Evolutionary conservation across 257 asterid species (phyloP).

Genomic region (Solanum appendiculatum): DNA sequence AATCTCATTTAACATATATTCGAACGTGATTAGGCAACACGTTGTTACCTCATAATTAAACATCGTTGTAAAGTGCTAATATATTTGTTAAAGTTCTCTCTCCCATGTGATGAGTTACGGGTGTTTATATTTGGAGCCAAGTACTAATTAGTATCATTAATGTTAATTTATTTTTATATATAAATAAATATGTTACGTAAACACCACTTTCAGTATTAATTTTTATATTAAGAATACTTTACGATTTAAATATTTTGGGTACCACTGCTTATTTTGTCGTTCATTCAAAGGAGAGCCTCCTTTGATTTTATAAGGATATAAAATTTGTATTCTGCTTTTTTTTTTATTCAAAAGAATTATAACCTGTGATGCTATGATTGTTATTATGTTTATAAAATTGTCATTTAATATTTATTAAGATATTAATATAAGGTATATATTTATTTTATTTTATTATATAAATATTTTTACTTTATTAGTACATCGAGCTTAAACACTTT

Average conservation of each 20-base stretch:
- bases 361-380: too few relatives aligned
- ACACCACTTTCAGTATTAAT: neutral
- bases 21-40: neutral
- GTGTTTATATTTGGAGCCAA: neutral
- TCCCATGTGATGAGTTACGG: neutral
- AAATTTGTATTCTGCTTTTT: too few relatives aligned
- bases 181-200: neutral
- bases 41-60: neutral
- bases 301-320: neutral
- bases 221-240: neutral
- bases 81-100: neutral
- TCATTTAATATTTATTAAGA: neutral
- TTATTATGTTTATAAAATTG: too few relatives aligned
- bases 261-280: neutral
- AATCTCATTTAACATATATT: neutral
- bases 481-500: neutral
- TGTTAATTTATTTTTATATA: too few relatives aligned
- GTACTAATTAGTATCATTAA: neutral
- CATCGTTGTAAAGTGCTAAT: neutral
- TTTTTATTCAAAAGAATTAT: too few relatives aligned
- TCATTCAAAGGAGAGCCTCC: neutral
- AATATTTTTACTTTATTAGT: neutral
- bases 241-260: neutral
- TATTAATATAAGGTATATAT: neutral
- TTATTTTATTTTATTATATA: too few relatives aligned